Evolutionary conservation across 106 monocot genomes (phyloP), one percentile per base, ranked within the genome.

Genomic region (Apostasia ramifera): DNA sequence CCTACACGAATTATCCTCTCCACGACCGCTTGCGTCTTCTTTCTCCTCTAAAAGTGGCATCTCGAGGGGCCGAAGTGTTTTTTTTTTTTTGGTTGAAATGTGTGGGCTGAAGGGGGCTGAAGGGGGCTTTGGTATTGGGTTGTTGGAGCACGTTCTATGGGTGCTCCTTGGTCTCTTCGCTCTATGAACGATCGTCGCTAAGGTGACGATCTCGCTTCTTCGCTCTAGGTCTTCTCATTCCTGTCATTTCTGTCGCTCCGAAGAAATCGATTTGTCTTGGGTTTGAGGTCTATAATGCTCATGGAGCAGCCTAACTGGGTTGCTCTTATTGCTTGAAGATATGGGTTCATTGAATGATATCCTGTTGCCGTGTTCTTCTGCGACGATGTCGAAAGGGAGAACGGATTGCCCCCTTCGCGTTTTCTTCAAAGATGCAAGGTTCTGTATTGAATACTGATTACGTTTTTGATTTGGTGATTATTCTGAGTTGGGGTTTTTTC

Each of bases 351-450:
- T 67, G 47, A 66, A 61, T 66, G 57, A 66, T 56, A 7, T 43
- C 9, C 45, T 70, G 53, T 12, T 55, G 12, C 53, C 52, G 51
- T 50, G 0, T 48, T 37, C 70, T 7, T 42, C 57, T 7, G 58
- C 40, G 51, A 40, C 45, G 53, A 72, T 71, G 72, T 12, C 59
- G 12, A 8, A 52, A 59, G 53, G 48, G 43, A 63, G 50, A 40
- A 13, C 40, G 3, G 47, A 59, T 3, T 67, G 71, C 48, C 78
- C 78, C 60, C 72, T 85, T 49, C 49, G 61, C 6, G 71, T 85
- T 56, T 79, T 85, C 68, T 81, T 85, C 70, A 76, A 60, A 48
- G 82, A 82, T 61, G 81, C 81, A n/a, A 85, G 85, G 85, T 85
- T 38, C 14, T 47, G 26, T 58, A 39, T 50, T 43, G 49, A 68